phyloP scores from a whole-genome alignment of 257 asterid genomes.

The Nicotiana noctiflora region DNA sequence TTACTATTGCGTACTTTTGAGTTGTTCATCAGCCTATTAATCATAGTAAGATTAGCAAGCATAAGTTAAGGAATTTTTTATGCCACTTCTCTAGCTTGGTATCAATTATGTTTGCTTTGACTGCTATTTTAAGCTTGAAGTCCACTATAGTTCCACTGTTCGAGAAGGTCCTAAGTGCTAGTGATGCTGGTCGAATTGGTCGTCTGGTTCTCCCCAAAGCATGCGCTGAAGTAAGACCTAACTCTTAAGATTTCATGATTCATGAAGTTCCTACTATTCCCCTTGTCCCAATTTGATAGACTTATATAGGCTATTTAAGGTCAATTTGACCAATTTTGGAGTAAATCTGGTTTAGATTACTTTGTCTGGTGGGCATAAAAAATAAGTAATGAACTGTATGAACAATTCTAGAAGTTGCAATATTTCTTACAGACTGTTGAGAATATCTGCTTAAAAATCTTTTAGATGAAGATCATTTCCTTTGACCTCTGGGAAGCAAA shows the following conservation, averaged over 20 bases:
- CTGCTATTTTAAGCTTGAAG: slow-evolving; percentile 48
- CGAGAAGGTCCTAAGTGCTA: slow-evolving; percentile 90
- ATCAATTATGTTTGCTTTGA: slow-evolving; percentile 35
- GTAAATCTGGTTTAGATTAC: neutral
- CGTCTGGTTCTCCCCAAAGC: slow-evolving; percentile 97
- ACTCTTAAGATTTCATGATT: neutral
- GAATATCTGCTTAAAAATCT: neutral
- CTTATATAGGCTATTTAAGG: neutral
- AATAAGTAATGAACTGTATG: neutral
- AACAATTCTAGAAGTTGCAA: neutral
- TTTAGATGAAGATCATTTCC: neutral
- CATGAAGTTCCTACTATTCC: neutral
- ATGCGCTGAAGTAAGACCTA: slow-evolving; percentile 80
- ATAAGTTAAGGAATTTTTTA: neutral
- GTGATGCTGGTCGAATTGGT: slow-evolving; percentile 98
- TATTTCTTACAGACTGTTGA: neutral
- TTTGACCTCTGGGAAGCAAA: neutral
- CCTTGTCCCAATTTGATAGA: neutral
- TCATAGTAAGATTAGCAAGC: neutral
- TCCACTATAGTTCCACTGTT: slow-evolving; percentile 72
- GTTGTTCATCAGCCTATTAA: neutral
- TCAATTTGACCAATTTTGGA: neutral
- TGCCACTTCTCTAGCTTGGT: neutral
- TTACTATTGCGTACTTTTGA: neutral
- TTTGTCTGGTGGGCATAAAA: neutral